A percentile compares a stretch with the other conserved stretches of the same genome.
Evolutionary conservation across 768 basidiomycete species (phyloP).

Genomic region (Kwoniella heveanensis): DNA sequence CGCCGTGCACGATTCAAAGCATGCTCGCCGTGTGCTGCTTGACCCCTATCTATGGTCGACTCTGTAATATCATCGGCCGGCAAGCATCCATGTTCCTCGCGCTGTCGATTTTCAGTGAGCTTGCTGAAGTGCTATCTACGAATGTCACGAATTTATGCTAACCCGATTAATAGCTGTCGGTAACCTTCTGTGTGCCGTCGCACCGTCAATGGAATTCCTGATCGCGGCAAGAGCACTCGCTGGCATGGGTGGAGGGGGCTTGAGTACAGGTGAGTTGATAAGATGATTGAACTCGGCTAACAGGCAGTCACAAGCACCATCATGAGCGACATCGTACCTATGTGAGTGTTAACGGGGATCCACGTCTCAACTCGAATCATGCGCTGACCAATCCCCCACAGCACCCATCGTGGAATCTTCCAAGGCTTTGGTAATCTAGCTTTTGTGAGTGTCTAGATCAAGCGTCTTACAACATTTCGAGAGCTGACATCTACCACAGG

Average conservation of each 20-base stretch:
- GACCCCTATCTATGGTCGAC: slow-evolving; percentile 47
- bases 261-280: slow-evolving; percentile 21
- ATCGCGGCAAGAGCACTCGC: slow-evolving; percentile 42
- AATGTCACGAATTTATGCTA: background rate
- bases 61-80: slow-evolving; percentile 41
- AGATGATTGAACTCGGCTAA: background rate
- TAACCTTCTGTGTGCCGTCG: slow-evolving; percentile 41
- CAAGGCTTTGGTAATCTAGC: slow-evolving; percentile 64
- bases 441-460: slow-evolving; percentile 65
- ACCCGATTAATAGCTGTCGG: slow-evolving; percentile 21
- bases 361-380: background rate
- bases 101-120: slow-evolving; percentile 36
- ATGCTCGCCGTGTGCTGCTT: slow-evolving; percentile 44
- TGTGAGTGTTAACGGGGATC: slow-evolving; percentile 62
- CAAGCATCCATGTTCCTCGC: slow-evolving; percentile 35
- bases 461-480: background rate
- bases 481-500: slow-evolving; percentile 1
- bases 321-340: slow-evolving; percentile 81
- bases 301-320: slow-evolving; percentile 60
- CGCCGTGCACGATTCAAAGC: background rate
- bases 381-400: background rate
- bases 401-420: slow-evolving; percentile 68
- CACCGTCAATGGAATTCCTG: slow-evolving; percentile 40
- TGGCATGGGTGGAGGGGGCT: slow-evolving; percentile 49
- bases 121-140: background rate